Conservation (phyloP, 1,284 basidiomycete genomes). For the Puccinia polysora region DNA sequence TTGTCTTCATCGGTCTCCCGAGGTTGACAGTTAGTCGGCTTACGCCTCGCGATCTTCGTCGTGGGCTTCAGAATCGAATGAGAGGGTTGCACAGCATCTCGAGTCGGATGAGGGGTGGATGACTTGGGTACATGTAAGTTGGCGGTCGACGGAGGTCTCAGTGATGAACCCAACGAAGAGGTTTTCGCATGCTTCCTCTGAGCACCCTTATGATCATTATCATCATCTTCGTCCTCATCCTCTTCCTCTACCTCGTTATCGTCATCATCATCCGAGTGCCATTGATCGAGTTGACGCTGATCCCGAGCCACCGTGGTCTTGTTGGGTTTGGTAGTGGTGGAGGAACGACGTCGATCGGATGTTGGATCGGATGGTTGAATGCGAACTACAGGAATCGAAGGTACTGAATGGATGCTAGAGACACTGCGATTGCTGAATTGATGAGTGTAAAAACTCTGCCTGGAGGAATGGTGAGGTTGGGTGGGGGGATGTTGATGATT, state of each 20-base stretch:
- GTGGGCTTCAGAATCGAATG: too few species aligned
- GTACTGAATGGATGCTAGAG: constrained; percentile 2
- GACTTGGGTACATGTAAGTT: too few species aligned
- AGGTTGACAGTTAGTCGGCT: too few species aligned
- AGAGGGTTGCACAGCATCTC: too few species aligned
- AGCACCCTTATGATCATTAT: too few species aligned
- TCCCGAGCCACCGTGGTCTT: not conserved
- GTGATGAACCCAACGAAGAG: too few species aligned
- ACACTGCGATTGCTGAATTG: not conserved
- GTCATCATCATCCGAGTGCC: constrained; percentile 32
- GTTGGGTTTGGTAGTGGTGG: not conserved
- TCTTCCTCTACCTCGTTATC: constrained; percentile 4
- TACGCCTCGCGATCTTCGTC: too few species aligned
- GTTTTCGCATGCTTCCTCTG: too few species aligned
- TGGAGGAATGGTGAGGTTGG: not conserved
- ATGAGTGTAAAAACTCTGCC: not conserved
- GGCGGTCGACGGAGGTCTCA: too few species aligned
- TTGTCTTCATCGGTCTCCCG: constrained; percentile 9
- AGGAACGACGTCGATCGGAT: not conserved
- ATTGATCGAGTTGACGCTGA: constrained; percentile 4
- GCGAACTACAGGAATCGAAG: not conserved
- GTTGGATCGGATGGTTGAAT: not conserved
- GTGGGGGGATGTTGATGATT: not conserved
- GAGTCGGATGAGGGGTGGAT: too few species aligned
- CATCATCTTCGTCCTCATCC: not conserved